Conservation (phyloP, 1,284 basidiomycete genomes). For the Microbotryum saponariae region DNA sequence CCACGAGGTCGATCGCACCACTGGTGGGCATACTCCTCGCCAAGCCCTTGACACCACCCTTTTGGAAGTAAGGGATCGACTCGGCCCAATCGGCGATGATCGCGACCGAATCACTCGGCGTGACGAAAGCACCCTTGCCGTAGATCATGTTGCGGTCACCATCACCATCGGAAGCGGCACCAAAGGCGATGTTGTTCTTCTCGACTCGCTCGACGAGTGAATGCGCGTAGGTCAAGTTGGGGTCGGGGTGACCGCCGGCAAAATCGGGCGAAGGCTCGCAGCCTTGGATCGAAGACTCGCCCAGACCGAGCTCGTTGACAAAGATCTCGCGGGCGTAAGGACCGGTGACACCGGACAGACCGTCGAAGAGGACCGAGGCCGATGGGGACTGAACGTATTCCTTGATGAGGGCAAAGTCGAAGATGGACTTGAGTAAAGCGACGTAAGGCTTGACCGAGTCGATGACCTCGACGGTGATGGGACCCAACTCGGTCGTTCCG, state of each 20-base stretch:
- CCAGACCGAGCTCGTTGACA: constrained; percentile 72
- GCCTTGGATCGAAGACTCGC: constrained; percentile 73
- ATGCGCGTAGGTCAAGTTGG: constrained; percentile 96
- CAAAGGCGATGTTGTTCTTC: constrained; percentile 76
- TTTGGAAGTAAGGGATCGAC: constrained; percentile 91
- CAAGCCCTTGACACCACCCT: constrained; percentile 83
- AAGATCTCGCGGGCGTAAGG: constrained; percentile 90
- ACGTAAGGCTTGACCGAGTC: constrained; percentile 91
- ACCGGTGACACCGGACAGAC: constrained; percentile 91
- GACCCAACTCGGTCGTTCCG: constrained; percentile 71
- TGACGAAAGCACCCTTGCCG: constrained; percentile 87
- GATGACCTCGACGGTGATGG: constrained; percentile 79
- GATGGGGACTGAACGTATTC: constrained; percentile 63
- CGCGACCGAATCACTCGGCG: constrained; percentile 92
- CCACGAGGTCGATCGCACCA: constrained; percentile 93
- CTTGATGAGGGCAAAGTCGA: constrained; percentile 90
- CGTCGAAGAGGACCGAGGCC: constrained; percentile 86
- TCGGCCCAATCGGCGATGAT: constrained; percentile 97
- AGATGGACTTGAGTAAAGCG: constrained; percentile 74
- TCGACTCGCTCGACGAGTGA: constrained; percentile 89
- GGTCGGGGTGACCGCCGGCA: constrained; percentile 94
- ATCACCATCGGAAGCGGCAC: constrained; percentile 94
- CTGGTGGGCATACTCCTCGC: constrained; percentile 96
- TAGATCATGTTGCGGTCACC: constrained; percentile 99
- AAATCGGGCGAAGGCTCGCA: constrained; percentile 87